Percentiles rank a stretch among this genome's conserved stretches.
Conservation (phyloP, 2,329 filamentous ascomycete genomes). For the Fusarium lyarnte region DNA sequence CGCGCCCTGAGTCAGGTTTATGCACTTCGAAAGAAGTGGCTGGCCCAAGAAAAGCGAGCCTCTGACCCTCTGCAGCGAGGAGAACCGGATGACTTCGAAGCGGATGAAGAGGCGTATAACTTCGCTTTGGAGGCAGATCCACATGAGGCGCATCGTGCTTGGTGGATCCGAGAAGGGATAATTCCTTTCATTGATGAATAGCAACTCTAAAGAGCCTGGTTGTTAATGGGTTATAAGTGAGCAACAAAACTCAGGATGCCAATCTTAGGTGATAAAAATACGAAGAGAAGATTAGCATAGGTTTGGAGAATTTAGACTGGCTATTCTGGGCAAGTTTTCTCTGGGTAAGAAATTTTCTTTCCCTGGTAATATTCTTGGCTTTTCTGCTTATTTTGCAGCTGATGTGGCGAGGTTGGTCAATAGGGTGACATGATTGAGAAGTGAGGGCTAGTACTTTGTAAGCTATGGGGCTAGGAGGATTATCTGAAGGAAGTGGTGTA, state of each 20-base stretch:
- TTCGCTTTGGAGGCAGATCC: not conserved
- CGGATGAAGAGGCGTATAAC: not conserved
- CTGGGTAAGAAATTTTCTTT: no score
- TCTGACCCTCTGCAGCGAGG: accelerated
- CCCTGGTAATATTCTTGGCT: no score
- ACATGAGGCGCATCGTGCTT: not conserved
- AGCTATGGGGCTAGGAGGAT: not conserved
- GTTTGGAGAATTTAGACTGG: no score
- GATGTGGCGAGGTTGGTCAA: no score
- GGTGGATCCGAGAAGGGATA: not conserved
- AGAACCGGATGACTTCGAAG: not conserved
- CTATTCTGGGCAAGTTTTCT: no score
- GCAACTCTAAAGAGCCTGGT: no score
- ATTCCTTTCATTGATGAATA: not conserved
- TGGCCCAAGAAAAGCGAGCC: not conserved
- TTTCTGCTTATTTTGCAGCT: no score
- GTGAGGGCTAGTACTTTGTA: not conserved
- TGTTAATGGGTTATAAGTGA: no score
- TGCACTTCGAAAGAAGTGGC: not conserved
- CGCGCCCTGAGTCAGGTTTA: not conserved
- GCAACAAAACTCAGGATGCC: no score
- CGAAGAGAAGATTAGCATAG: not conserved
- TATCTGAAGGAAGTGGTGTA: not conserved
- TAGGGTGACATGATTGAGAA: no score
- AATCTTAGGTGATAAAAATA: no score